Conservation (phyloP, 1,284 basidiomycete genomes). For the Ganoderma leucocontextum region DNA sequence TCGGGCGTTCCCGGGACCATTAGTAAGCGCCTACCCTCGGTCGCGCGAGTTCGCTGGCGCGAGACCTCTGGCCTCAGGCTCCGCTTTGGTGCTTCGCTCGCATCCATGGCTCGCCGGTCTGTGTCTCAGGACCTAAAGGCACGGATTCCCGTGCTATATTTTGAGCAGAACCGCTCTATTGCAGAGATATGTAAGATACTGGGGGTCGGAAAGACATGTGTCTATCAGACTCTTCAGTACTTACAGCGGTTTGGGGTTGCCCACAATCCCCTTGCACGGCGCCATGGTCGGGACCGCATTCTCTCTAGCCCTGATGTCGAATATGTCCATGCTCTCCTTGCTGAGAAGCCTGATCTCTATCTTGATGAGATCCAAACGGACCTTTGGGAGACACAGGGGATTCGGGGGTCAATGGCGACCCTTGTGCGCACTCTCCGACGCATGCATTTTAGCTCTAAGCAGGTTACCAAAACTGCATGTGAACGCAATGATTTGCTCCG, state of each 20-base stretch:
- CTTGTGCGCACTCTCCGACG: conserved; percentile 9
- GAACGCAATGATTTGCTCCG: conserved; percentile 21
- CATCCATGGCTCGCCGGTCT: background rate
- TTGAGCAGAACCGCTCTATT: background rate
- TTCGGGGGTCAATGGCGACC: conserved; percentile 12
- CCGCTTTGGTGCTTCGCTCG: too few relatives aligned
- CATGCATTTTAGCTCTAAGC: conserved; percentile 7
- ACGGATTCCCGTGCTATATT: background rate
- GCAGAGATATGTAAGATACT: conserved; percentile 6
- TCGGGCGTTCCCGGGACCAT: too few relatives aligned
- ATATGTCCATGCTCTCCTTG: conserved; percentile 6
- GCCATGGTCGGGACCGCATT: too few relatives aligned
- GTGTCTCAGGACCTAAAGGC: background rate
- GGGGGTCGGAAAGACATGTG: background rate
- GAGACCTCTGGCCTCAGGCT: too few relatives aligned
- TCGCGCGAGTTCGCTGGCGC: too few relatives aligned
- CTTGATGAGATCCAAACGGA: conserved; percentile 16
- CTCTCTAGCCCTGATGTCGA: background rate
- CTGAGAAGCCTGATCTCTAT: conserved; percentile 13
- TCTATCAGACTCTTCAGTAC: conserved; percentile 1
- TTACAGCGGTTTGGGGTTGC: background rate
- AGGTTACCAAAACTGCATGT: conserved; percentile 11
- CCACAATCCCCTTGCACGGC: too few relatives aligned
- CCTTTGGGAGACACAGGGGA: conserved; percentile 1
- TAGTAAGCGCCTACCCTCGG: too few relatives aligned